Percentiles rank a stretch among this genome's conserved stretches.
Evolutionary conservation across 1,284 basidiomycete genomes (phyloP).

Genomic region (Malassezia psittaci): DNA sequence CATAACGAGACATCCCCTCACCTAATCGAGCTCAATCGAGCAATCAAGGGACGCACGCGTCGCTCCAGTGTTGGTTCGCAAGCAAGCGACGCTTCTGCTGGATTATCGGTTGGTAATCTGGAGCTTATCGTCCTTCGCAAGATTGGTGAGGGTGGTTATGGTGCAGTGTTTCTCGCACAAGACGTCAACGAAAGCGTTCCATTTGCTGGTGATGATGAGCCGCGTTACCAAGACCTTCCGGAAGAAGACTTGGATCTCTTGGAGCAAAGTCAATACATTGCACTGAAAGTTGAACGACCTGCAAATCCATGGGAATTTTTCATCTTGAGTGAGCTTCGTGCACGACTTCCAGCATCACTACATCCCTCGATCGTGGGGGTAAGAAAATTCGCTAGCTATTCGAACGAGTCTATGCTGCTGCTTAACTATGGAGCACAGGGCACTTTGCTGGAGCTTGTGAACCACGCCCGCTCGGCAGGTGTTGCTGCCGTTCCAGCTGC

Average conservation of each 20-base stretch:
- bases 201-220: conserved; percentile 14
- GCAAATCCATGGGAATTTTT: conserved; percentile 86
- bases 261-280: conserved; percentile 57
- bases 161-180: conserved; percentile 72
- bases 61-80: conserved; percentile 17
- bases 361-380: conserved; percentile 31
- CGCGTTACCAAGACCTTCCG: conserved; percentile 54
- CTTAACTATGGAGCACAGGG: conserved; percentile 84
- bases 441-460: conserved; percentile 83
- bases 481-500: conserved; percentile 59
- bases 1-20: conserved; percentile 53
- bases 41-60: conserved; percentile 45
- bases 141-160: conserved; percentile 93
- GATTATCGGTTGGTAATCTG: conserved; percentile 51
- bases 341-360: conserved; percentile 14
- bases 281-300: conserved; percentile 85
- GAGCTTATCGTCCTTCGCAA: conserved; percentile 66
- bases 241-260: conserved; percentile 58
- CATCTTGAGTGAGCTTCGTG: conserved; percentile 67
- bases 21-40: conserved; percentile 56
- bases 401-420: conserved; percentile 79
- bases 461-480: conserved; percentile 52
- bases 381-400: conserved; percentile 29
- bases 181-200: conserved; percentile 45
- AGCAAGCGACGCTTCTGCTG: conserved; percentile 14